Evolutionary conservation across 345 rosid genomes (phyloP).

Genomic region (Pistacia integerrima): DNA sequence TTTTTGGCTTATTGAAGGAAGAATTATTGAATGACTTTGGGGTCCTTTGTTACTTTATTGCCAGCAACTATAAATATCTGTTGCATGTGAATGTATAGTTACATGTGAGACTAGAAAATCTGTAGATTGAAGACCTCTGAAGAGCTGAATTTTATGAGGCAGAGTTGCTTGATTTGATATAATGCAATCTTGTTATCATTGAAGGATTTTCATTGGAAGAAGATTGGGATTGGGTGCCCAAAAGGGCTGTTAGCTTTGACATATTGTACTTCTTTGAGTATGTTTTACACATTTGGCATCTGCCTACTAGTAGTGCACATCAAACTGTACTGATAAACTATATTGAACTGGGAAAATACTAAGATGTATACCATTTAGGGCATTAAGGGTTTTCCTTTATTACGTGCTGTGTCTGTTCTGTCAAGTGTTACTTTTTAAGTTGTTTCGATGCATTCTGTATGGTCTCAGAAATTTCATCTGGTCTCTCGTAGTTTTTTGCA

Average conservation of each 20-base stretch:
- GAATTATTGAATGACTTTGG: background rate
- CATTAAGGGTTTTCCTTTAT: background rate
- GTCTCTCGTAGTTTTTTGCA: background rate
- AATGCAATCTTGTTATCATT: background rate
- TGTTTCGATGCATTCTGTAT: background rate
- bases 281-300: background rate
- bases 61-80: background rate
- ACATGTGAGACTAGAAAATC: background rate
- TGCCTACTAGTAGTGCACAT: background rate
- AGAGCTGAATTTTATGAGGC: background rate
- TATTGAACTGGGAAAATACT: background rate
- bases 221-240: background rate
- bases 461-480: background rate
- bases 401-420: background rate
- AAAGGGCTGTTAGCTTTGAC: background rate
- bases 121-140: background rate
- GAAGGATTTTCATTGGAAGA: background rate
- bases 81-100: background rate
- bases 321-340: background rate
- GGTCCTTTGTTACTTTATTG: background rate
- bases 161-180: background rate
- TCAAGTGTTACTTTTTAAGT: background rate
- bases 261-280: background rate
- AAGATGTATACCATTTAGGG: background rate
- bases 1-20: background rate